Percentiles rank a stretch among this genome's conserved stretches.
These are phyloP conservation scores for Suillus cothurnatus DNA, from an alignment of 768 basidiomycete genomes.

Conservation along the genomic window DNA sequence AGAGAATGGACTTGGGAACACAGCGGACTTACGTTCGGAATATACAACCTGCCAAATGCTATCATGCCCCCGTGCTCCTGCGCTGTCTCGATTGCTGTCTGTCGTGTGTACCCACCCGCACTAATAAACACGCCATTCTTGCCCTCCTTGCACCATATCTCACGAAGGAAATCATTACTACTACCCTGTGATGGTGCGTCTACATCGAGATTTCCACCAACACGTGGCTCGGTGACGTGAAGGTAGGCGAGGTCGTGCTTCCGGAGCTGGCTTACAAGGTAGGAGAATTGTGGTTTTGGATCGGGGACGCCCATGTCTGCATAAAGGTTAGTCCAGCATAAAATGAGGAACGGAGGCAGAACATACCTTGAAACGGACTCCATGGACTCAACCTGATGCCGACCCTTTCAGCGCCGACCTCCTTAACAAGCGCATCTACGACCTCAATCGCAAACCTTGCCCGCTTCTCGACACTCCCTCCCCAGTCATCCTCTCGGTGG, in stretches of 20 bases:
- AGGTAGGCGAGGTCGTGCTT: conserved; percentile 41
- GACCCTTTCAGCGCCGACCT: conserved; percentile 45
- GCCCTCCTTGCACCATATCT: conserved; percentile 23
- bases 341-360: not conserved
- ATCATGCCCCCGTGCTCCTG: conserved; percentile 8
- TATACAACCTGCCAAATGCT: conserved; percentile 10
- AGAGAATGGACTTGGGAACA: not conserved
- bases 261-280: conserved; percentile 31
- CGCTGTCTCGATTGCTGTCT: conserved; percentile 1
- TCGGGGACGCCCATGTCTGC: conserved; percentile 39
- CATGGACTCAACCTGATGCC: conserved; percentile 49
- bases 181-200: conserved; percentile 16
- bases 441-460: conserved; percentile 48
- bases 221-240: conserved; percentile 40
- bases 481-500: conserved; percentile 49
- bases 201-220: conserved; percentile 14
- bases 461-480: conserved; percentile 52
- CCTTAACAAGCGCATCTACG: conserved; percentile 41
- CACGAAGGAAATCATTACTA: conserved; percentile 29
- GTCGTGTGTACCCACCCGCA: conserved; percentile 9
- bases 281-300: conserved; percentile 39
- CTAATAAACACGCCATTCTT: conserved; percentile 4
- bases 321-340: too few species aligned
- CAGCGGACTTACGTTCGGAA: conserved; percentile 2
- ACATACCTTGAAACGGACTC: conserved; percentile 35